phyloP scores from a whole-genome alignment of 2,329 filamentous ascomycete species.

The Pyrenochaeta sp. region DNA sequence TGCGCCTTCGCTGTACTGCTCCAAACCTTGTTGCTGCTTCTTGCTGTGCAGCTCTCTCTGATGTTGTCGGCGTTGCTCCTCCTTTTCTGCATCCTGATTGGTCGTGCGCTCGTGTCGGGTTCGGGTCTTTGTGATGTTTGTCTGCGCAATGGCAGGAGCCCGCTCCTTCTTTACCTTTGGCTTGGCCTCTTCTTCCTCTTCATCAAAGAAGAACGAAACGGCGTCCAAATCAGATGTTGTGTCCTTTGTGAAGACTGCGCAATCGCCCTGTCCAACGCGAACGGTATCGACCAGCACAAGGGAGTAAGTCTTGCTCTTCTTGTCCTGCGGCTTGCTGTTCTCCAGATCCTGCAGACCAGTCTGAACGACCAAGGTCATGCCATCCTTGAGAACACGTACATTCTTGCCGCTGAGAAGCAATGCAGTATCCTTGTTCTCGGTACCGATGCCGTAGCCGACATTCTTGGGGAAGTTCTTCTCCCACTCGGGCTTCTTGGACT shows the following conservation, averaged over 20 bases:
- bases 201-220: slow-evolving; percentile 98
- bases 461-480: slow-evolving; percentile 96
- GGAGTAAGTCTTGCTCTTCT: slow-evolving; percentile 87
- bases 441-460: slow-evolving; percentile 89
- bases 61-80: slow-evolving; percentile 86
- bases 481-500: slow-evolving; percentile 90
- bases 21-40: slow-evolving; percentile 89
- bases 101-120: slow-evolving; percentile 89
- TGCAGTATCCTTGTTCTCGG: slow-evolving; percentile 86
- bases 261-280: slow-evolving; percentile 79
- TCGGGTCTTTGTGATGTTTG: slow-evolving; percentile 94
- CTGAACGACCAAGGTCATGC: slow-evolving; percentile 93
- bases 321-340: slow-evolving; percentile 86
- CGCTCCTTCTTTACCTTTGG: slow-evolving; percentile 86
- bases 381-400: slow-evolving; percentile 82
- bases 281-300: slow-evolving; percentile 93
- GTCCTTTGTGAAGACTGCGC: slow-evolving; percentile 91
- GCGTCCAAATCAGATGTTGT: slow-evolving; percentile 91
- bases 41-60: slow-evolving; percentile 88
- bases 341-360: slow-evolving; percentile 90
- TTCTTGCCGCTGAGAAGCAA: slow-evolving; percentile 90
- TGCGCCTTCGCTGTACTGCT: slow-evolving; percentile 84
- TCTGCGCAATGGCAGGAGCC: slow-evolving; percentile 87
- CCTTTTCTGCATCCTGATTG: slow-evolving; percentile 87
- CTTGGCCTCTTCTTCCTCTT: slow-evolving; percentile 87